Evolutionary conservation across 345 rosid genomes (phyloP).

Genomic region (Moricandia moricandioides): DNA sequence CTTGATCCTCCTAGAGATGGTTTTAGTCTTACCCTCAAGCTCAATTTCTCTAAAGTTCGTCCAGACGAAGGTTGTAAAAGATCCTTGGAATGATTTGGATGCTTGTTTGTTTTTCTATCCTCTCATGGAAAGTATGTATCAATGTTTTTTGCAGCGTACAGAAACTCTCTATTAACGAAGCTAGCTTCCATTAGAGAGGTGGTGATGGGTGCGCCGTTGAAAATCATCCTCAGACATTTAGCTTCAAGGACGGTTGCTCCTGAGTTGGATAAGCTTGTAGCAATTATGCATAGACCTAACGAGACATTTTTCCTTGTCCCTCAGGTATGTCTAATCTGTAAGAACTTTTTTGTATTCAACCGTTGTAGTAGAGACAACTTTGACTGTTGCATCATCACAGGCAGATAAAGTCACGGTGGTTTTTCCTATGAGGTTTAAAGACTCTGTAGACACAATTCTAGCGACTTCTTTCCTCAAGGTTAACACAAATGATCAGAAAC

Average conservation of each 20-base stretch:
- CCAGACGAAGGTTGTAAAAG: conserved; percentile 68
- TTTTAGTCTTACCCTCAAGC: conserved; percentile 81
- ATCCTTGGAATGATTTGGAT: background rate
- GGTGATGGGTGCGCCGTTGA: conserved; percentile 87
- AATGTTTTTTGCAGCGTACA: conserved; percentile 48
- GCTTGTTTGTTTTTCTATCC: background rate
- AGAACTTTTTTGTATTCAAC: background rate
- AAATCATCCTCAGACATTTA: conserved; percentile 65
- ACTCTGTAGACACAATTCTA: conserved; percentile 69
- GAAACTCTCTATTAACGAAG: conserved; percentile 56
- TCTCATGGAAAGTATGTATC: background rate
- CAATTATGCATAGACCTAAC: conserved; percentile 89
- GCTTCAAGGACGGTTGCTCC: conserved; percentile 68
- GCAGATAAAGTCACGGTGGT: conserved; percentile 82
- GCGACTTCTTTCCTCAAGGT: conserved; percentile 97
- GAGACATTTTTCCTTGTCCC: conserved; percentile 91
- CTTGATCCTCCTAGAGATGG: conserved; percentile 99
- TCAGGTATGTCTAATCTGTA: conserved; percentile 43
- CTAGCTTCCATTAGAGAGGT: conserved; percentile 91
- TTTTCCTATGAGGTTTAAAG: conserved; percentile 91
- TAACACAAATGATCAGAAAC: background rate
- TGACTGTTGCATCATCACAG: conserved; percentile 41
- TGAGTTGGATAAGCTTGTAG: conserved; percentile 53
- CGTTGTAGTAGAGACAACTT: background rate
- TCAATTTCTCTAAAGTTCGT: conserved; percentile 83